Evolutionary conservation across 164 flowering plant species (phyloP), one percentile per base, ranked within the genome.

Genomic region (Taxillus chinensis): DNA sequence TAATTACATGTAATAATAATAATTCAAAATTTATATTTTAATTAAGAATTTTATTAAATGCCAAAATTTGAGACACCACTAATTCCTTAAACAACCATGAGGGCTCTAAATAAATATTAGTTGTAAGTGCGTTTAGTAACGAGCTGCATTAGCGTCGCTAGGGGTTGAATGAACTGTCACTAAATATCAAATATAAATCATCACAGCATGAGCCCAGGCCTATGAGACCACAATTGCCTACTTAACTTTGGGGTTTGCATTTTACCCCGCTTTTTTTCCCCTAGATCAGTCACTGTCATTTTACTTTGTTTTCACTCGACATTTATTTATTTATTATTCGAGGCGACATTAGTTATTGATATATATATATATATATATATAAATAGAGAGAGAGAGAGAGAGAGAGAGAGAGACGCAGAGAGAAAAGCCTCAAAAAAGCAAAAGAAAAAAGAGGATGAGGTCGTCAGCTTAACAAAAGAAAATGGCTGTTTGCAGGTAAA

Each of bases 401-500:
- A 3, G 37, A 27, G 14, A n/a, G 13, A 57, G 12, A 10, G 45
- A 5, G 2, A 61, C 12, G 46, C 14, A 0, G 40, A 16, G 40
- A 5, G 8, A 43, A 43, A 1, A 5, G 56, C 13, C 3, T 7
- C 38, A 7, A 5, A 41, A 12, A 45, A 16, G 45, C 42, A 4
- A 15, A 6, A 50, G 62, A 50, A 62, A n/a, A 40, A 62, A 13
- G 17, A 5, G 60, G 17, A 2, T 15, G 55, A 49, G 15, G 27
- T 65, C 72, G 66, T 68, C 63, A 68, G 50, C 40, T 5, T 37
- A 67, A 72, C 75, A 48, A 46, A 64, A 63, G 60, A 62, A 65
- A 61, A 64, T 68, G 75, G 72, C 60, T 45, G 60, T 59, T 65
- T 52, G 59, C 61, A 40, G 39, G 45, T 10, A 58, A 62, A 62